Percentiles rank a stretch among this genome's conserved stretches.
These are phyloP conservation scores for Allomyces arbusculus DNA, from an alignment of 192 early-diverging fungal genomes.

Conservation along the genomic window DNA sequence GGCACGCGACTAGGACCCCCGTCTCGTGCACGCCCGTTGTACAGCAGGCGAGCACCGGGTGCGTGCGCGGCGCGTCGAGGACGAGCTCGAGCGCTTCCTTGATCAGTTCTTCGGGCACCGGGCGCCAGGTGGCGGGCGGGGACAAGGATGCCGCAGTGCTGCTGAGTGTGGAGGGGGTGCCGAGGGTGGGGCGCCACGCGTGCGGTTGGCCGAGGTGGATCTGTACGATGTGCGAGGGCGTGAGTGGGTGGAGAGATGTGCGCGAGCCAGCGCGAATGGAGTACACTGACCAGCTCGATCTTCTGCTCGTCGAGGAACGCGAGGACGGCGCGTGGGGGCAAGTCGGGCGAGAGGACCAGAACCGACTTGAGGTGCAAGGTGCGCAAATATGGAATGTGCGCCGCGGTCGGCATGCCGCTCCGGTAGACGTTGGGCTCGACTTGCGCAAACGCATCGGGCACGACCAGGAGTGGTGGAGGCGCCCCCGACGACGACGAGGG, in stretches of 20 bases:
- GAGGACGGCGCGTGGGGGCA: slow-evolving; percentile 49
- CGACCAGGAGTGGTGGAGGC: slow-evolving; percentile 16
- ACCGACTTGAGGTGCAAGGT: slow-evolving; percentile 58
- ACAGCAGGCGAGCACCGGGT: slow-evolving; percentile 82
- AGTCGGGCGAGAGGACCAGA: slow-evolving; percentile 60
- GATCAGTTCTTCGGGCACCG: slow-evolving; percentile 80
- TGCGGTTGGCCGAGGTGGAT: slow-evolving; percentile 11
- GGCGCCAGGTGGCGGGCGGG: slow-evolving; percentile 42
- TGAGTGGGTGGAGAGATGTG: neutral
- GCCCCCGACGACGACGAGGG: too few species aligned
- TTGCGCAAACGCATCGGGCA: slow-evolving; percentile 71
- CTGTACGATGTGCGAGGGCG: slow-evolving; percentile 1
- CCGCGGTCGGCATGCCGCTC: slow-evolving; percentile 46
- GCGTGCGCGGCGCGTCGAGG: slow-evolving; percentile 42
- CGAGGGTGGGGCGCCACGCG: neutral
- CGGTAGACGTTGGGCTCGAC: slow-evolving; percentile 80
- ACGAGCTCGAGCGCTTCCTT: slow-evolving; percentile 85
- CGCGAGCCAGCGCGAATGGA: neutral
- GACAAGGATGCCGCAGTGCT: too few species aligned
- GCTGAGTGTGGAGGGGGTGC: too few species aligned
- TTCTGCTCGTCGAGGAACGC: slow-evolving; percentile 52
- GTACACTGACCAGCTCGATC: slow-evolving; percentile 28
- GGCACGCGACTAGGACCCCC: slow-evolving; percentile 75
- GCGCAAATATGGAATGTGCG: slow-evolving; percentile 61
- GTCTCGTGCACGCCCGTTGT: slow-evolving; percentile 88